phyloP scores from a whole-genome alignment of 768 basidiomycete genomes.

The Gyrodon lividus region DNA sequence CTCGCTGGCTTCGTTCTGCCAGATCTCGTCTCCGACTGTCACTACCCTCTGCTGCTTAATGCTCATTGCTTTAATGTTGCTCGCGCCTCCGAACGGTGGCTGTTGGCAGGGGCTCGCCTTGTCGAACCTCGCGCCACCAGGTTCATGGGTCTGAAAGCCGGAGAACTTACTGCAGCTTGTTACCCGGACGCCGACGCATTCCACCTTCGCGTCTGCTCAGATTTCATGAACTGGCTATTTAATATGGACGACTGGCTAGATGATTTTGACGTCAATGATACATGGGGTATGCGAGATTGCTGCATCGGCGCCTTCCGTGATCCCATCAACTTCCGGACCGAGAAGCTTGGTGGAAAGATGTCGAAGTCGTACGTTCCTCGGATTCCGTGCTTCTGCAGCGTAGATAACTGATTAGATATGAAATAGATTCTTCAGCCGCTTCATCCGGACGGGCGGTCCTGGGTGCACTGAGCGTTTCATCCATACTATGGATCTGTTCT shows the following conservation, averaged over 20 bases:
- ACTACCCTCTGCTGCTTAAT: slow-evolving; percentile 37
- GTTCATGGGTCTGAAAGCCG: slow-evolving; percentile 60
- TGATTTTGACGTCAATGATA: slow-evolving; percentile 33
- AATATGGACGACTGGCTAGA: slow-evolving; percentile 44
- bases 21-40: slow-evolving; percentile 41
- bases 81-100: slow-evolving; percentile 38
- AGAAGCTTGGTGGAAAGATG: slow-evolving; percentile 31
- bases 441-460: slow-evolving; percentile 36
- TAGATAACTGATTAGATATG: slow-evolving; percentile 4
- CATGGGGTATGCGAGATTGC: slow-evolving; percentile 29
- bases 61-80: slow-evolving; percentile 35
- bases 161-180: slow-evolving; percentile 64
- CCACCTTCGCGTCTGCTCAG: slow-evolving; percentile 61
- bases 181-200: slow-evolving; percentile 56
- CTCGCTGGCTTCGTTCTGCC: slow-evolving; percentile 36
- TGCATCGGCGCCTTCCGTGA: slow-evolving; percentile 32
- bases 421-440: slow-evolving; percentile 38
- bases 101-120: slow-evolving; percentile 26
- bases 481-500: slow-evolving; percentile 40
- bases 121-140: slow-evolving; percentile 34
- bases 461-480: slow-evolving; percentile 42
- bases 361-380: slow-evolving; percentile 33
- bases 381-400: background rate
- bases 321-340: slow-evolving; percentile 26
- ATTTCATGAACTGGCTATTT: slow-evolving; percentile 57